Base-by-base conservation (phyloP, 768 basidiomycete genomes). In the Psilocybe cubensis region DNA sequence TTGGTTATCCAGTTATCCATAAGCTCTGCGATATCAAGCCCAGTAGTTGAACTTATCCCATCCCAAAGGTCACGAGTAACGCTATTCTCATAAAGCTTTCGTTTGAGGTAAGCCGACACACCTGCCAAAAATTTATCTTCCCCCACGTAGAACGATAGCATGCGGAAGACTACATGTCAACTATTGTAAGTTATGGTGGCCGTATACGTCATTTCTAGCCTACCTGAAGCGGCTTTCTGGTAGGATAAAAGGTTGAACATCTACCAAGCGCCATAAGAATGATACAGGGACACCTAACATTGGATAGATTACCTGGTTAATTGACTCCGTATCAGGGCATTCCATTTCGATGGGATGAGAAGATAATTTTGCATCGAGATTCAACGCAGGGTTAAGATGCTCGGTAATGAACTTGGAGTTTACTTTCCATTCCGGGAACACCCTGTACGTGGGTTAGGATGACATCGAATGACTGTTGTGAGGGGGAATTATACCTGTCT, bases 261-360 rank as follows among this genome's bases (percentile, higher is more conserved):
- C 86, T 96, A n/a, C 33, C 18, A 20, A 35, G 9, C 18, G 44
- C 33, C 28, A 57, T 28, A 7, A 7, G 23, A 11, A 33, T 18
- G 23, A 11, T 8, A 11, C 48, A 41, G 38, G n/a, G 29, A 52
- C 0, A 24, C 40, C 14, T n/a, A 56, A 33, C 12, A 33, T 6
- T 33, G 31, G 9, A 8, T 33, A 11, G n/a, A 5, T 14, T 47
- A 86, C 86, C 77, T 89, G 88, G 65, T 88, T 89, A 66, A 94
- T 92, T 63, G 88, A 82, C 66, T 91, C 88, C 5, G 92, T 89
- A 68, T 96, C 92, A 0, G 88, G 90, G 68, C 91, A 93, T 10
- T 89, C 87, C 23, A 96, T 92, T 70, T 98, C 93, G 64, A 98
- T 90, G 1, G 96, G 91, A 70, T 98, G 96, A 11, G 92, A 94